Base-by-base conservation (phyloP, 2,329 filamentous ascomycete genomes). In the Ophiostoma ulmi region DNA sequence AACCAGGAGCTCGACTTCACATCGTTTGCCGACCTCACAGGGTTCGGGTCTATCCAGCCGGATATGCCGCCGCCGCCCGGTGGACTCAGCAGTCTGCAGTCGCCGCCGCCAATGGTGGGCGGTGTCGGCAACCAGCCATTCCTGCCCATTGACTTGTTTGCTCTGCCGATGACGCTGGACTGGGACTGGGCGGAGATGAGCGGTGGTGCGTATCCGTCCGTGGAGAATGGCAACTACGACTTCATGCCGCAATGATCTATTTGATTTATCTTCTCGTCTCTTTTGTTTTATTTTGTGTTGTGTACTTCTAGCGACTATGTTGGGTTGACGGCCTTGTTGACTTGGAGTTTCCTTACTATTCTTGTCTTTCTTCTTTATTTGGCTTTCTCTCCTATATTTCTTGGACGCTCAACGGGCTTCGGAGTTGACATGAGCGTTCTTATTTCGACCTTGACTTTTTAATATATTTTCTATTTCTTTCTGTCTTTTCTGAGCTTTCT, bases 141-240 rank as follows among this genome's bases (percentile, higher is more conserved):
- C 76, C 88, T 98, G 31, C 94, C 95, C 5, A 93, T 94, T 76
- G 95, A 98, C 80, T 80, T 98, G 36, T 99, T 95, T 88, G 91
- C 94, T 78, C 90, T 98, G 87, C 94, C 94, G 1, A 97, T 97
- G 90, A 96, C 92, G 2, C 85, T 98, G 31, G 94, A 98, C 78
- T 97, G 94, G 93, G 93, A 87, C 76, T 90, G 87, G 86, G 87
- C 87, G 1, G 87, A 89, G 78, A 88, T 90, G 83, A 88, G 86
- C 41, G 87, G 87, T n/a, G 87, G 87, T 11, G 83, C 84, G 2
- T 89, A 89, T 75, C 87, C 87, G 13, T 84, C 84, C 36, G 87
- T 89, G 58, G 87, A 90, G 76, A 90, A 89, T 73, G 87, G 87
- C 6, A 85, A 83, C 72, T 85, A 83, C 75, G 80, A 79, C 26